Evolutionary conservation across 768 basidiomycete species (phyloP), one percentile per base, ranked within the genome.

Genomic region (Mycena polygramma): DNA sequence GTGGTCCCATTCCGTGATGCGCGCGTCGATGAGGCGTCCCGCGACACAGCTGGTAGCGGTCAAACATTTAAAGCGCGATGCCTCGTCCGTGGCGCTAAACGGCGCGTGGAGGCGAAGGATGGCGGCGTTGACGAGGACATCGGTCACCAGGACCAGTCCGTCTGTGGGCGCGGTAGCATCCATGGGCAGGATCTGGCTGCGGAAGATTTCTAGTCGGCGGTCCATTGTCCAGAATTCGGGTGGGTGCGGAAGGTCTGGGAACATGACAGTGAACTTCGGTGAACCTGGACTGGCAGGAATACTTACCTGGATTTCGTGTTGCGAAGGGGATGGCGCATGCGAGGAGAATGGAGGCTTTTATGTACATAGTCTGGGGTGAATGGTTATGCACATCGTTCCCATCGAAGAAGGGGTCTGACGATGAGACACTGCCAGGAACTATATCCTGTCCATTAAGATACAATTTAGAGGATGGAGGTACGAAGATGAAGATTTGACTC

Each of bases 81-180:
- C 10, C 0, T 2, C 7, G n/a, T 2, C 39, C 6, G 10, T 20
- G 22, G 7, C 20, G 35, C 4, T 49, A 46, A 51, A 10, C 8
- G 66, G 71, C 15, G 35, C 45, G 53, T 65, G 45, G 15, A 72
- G 59, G 13, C 59, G 63, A 2, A 69, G 35, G 51, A 72, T 46
- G 10, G 71, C 67, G 14, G 45, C 58, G 37, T 66, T 55, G 10
- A 62, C 58, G 39, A 72, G 22, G 3, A 53, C 49, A n/a, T 69
- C 52, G 1, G 66, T 58, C 9, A 61, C 10, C 11, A 68, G 45
- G 2, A 35, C 4, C 8, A 49, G 13, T 9, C 37, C 58, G n/a
- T 58, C 22, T 1, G 24, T 10, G 3, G 48, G 11, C 14, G 8
- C 3, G 1, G 41, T 4, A 11, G 30, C 7, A 36, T 39, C 20